phyloP scores from a whole-genome alignment of 2,329 filamentous ascomycete genomes.

The Arthrobotrys iridis region DNA sequence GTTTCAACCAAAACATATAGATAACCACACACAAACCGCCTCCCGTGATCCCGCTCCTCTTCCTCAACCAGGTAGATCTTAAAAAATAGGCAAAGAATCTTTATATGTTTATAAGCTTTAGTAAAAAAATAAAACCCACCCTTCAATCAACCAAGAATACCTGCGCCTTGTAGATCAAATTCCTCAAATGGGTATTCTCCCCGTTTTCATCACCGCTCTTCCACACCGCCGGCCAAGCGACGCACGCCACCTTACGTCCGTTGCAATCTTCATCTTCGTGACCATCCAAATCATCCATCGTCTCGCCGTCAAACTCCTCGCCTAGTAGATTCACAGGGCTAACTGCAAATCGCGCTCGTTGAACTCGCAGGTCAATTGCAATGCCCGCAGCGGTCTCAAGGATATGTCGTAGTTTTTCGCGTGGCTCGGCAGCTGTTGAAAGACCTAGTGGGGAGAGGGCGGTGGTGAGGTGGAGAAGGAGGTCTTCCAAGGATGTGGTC shows the following conservation, averaged over 20 bases:
- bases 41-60: no score
- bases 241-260: constrained; percentile 45
- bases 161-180: constrained; percentile 55
- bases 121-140: not conserved
- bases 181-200: constrained; percentile 51
- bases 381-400: constrained; percentile 43
- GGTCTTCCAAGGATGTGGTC: constrained; percentile 43
- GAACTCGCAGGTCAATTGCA: constrained; percentile 46
- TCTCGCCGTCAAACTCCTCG: constrained; percentile 44
- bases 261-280: constrained; percentile 47
- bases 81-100: not conserved
- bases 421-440: constrained; percentile 42
- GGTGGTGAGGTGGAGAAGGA: constrained; percentile 42
- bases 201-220: constrained; percentile 54
- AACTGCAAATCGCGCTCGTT: constrained; percentile 41
- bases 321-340: constrained; percentile 32
- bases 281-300: constrained; percentile 50
- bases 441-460: constrained; percentile 41
- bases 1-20: no score
- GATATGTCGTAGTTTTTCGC: constrained; percentile 44
- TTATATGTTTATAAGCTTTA: not conserved
- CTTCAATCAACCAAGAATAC: constrained; percentile 45
- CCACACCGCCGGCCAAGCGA: constrained; percentile 53
- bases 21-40: no score
- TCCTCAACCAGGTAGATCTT: no score